Base-by-base conservation (phyloP, 1,284 basidiomycete genomes). In the Tylopilus sp. region DNA sequence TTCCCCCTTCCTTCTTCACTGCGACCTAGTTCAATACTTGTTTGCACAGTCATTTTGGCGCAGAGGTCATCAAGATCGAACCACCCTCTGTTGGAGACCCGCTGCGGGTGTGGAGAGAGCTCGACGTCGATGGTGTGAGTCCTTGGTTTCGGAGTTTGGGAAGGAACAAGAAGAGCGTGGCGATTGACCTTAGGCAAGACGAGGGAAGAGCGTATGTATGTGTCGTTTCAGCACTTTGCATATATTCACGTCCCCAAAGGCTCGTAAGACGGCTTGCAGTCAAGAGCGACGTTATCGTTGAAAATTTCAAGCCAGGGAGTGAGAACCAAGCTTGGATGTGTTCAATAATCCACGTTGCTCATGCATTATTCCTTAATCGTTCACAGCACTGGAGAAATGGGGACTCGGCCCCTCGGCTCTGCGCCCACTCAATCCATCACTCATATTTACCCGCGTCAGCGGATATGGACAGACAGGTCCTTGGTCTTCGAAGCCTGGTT, bases 301-400 rank as follows among this genome's bases (percentile, higher is more conserved):
- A 92, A 76, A 92, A 91, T 72, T 91, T 92, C 77, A 91, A 89
- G 67, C 90, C 90, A 12, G 90, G 91, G 63, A 92, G 90, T 91
- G 70, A 60, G 90, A 8, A 13, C 12, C 18, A 36, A 5, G 44
- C n/a, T 13, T 15, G 5, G 8, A 6, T 3, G 6, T 4, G 7
- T 47, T 47, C 16, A 2, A 26, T 39, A 54, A 63, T 22, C 24
- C 58, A 29, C 69, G 29, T 67, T 54, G 13, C 62, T 67, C 38
- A 65, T 53, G 57, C 24, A 36, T 36, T 36, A 8, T 26, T 53
- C 18, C 12, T n/a, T 26, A 18, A 32, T 26, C 8, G 2, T 54
- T 38, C 49, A 15, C 61, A 91, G 90, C 89, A 5, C 81, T 92
- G 5, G 90, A 91, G 71, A 90, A 88, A 77, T 91, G 91, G 90